Base-by-base conservation (phyloP, 2,329 filamentous ascomycete species). In the Nigrograna mackinnonii region DNA sequence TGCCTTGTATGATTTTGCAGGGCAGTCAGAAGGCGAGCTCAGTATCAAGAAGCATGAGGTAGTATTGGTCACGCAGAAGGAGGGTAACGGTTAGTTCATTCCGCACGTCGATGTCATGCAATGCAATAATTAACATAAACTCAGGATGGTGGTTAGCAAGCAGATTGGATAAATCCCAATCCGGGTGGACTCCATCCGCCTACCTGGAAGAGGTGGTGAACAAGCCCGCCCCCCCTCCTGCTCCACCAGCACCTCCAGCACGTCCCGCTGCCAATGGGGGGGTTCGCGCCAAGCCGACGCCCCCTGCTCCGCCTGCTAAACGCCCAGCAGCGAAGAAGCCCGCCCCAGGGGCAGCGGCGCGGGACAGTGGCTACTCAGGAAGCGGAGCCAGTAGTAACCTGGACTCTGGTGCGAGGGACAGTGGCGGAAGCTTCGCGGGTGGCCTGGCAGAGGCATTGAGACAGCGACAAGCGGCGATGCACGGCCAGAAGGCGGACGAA, bases 71-170 rank as follows among this genome's bases (percentile, higher is more conserved):
- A 81, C 95, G n/a, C 87, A 94, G 62, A 96, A 96, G 71, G 92
- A 96, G 71, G 85, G 81, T 67, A 97, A 97, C 66, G 94, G 92
- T 96, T 82, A 69, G 85, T 68, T 34, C 22, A 17, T 16, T 12
- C 22, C 5, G 19, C 11, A 16, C 22, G 35, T 42, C 12, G 16
- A 26, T 14, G 4, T 39, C n/a, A 41, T 34, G 20, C 14, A 39
- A 41, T 22, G 40, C 24, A 19, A 41, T 53, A 43, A 39, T 66
- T 64, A 43, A 57, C 38, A 39, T 37, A 38, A 16, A 17, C 31
- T 28, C 55, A 96, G 92, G 94, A 39, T 99, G 94, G 94, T 97
- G 92, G 92, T 78, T 97, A 35, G 94, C 86, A 50, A 92, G 90
- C 75, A 88, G 86, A 49, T 71, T 74, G 36, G 73, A 82, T 58